Conservation (phyloP, 2,329 filamentous ascomycete genomes). For the Claviceps paspali region DNA sequence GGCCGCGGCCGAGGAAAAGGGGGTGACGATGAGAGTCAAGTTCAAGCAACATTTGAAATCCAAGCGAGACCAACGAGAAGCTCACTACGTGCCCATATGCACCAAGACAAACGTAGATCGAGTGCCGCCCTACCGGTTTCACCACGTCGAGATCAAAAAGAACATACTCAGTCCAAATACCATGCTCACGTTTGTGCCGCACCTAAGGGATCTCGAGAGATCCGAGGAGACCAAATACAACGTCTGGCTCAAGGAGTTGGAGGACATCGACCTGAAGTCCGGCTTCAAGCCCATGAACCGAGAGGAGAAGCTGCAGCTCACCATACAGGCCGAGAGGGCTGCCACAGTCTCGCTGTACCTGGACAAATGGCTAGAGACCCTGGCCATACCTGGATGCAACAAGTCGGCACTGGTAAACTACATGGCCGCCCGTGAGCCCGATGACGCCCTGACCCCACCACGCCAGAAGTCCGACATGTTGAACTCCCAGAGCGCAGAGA, state of each 20-base stretch:
- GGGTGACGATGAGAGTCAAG: constrained; percentile 31
- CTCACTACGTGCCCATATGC: constrained; percentile 25
- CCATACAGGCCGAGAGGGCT: constrained; percentile 35
- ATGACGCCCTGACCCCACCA: constrained; percentile 34
- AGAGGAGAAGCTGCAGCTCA: constrained; percentile 33
- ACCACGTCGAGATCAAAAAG: constrained; percentile 43
- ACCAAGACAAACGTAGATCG: constrained; percentile 34
- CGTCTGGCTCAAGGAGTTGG: constrained; percentile 40
- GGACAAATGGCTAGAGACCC: constrained; percentile 34
- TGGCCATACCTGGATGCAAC: constrained; percentile 35
- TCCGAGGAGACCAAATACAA: constrained; percentile 41
- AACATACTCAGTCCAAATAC: constrained; percentile 46
- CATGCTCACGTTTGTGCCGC: constrained; percentile 44
- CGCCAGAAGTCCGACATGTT: constrained; percentile 38
- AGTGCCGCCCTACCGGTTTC: constrained; percentile 44
- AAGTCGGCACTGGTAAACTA: constrained; percentile 37
- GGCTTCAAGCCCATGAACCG: constrained; percentile 40
- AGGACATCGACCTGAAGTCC: constrained; percentile 40
- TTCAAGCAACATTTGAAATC: constrained; percentile 33
- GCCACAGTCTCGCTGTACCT: constrained; percentile 37
- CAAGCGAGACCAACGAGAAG: constrained; percentile 29
- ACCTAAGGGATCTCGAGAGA: constrained; percentile 40
- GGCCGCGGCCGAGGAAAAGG: constrained; percentile 20
- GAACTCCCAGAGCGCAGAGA: constrained; percentile 27
- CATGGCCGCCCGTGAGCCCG: constrained; percentile 33